phyloP scores from a whole-genome alignment of 2,329 filamentous ascomycete species.

The Paramyrothecium roridum region DNA sequence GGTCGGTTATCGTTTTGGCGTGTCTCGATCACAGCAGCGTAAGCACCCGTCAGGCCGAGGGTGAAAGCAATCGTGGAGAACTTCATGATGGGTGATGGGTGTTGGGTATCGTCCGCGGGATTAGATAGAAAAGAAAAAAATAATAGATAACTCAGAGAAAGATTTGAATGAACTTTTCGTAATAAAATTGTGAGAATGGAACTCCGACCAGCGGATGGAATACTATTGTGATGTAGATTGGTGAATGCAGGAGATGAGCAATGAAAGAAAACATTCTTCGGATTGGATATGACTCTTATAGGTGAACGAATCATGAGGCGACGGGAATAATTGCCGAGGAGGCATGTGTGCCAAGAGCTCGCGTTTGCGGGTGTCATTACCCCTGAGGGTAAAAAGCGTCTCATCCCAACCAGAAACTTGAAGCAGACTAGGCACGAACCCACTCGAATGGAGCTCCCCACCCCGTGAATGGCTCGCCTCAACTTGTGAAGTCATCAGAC shows the following conservation, averaged over 20 bases:
- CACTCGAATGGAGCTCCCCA: background rate
- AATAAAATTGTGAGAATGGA: background rate
- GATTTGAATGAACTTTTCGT: background rate
- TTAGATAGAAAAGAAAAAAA: no score
- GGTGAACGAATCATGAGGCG: background rate
- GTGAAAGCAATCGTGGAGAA: background rate
- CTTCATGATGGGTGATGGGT: background rate
- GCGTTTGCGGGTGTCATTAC: no score
- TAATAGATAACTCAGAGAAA: background rate
- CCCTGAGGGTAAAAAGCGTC: background rate
- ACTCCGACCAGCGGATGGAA: background rate
- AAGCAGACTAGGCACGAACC: background rate
- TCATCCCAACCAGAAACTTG: background rate
- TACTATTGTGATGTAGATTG: background rate
- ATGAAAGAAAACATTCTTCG: background rate
- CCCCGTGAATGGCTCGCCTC: no score
- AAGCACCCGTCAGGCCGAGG: background rate
- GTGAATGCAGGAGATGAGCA: background rate
- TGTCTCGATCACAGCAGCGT: background rate
- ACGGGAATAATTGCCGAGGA: background rate
- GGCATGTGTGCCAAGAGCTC: background rate
- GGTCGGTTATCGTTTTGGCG: background rate
- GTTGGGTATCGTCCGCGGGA: no score
- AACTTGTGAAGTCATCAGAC: background rate
- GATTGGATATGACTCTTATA: background rate